Percentiles rank a stretch among this genome's conserved stretches.
These are phyloP conservation scores for Aphanomyces stellatus DNA, from an alignment of 352 stramenopile genomes.

Conservation along the genomic window DNA sequence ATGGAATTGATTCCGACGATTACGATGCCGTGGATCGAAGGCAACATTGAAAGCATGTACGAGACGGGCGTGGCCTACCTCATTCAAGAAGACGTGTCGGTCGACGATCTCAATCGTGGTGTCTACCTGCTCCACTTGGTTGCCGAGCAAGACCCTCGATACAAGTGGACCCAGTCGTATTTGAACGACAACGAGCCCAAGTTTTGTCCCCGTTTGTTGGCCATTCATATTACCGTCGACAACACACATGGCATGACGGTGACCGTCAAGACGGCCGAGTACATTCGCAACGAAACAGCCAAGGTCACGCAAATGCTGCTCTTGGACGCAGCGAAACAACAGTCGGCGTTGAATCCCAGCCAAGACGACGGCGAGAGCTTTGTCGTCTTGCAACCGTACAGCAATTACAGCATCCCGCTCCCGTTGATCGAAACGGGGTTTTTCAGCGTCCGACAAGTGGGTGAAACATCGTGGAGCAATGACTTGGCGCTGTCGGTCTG, in stretches of 20 bases:
- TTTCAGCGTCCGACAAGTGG: conserved; percentile 78
- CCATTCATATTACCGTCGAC: conserved; percentile 61
- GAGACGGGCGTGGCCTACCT: conserved; percentile 53
- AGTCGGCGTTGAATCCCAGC: conserved; percentile 47
- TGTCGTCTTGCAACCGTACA: conserved; percentile 43
- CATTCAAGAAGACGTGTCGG: conserved; percentile 28
- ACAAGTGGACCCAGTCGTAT: conserved; percentile 83
- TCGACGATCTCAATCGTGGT: conserved; percentile 64
- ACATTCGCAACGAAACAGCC: conserved; percentile 67
- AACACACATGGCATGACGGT: conserved; percentile 70
- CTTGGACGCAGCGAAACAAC: conserved; percentile 37
- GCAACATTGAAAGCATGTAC: conserved; percentile 58
- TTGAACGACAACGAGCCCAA: conserved; percentile 51
- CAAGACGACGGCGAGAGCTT: conserved; percentile 35
- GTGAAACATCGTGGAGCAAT: conserved; percentile 82
- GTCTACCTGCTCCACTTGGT: conserved; percentile 67
- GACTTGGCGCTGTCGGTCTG: conserved; percentile 50
- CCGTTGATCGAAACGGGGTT: conserved; percentile 55
- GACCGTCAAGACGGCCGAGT: conserved; percentile 55
- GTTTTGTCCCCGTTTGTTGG: conserved; percentile 63
- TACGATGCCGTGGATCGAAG: neutral
- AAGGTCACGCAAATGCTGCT: conserved; percentile 72
- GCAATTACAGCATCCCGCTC: conserved; percentile 57
- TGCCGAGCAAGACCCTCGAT: conserved; percentile 53
- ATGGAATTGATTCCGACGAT: conserved; percentile 27